These are phyloP conservation scores for Otatea glauca DNA, from an alignment of 176 grass and related monocot species.

Conservation along the genomic window DNA sequence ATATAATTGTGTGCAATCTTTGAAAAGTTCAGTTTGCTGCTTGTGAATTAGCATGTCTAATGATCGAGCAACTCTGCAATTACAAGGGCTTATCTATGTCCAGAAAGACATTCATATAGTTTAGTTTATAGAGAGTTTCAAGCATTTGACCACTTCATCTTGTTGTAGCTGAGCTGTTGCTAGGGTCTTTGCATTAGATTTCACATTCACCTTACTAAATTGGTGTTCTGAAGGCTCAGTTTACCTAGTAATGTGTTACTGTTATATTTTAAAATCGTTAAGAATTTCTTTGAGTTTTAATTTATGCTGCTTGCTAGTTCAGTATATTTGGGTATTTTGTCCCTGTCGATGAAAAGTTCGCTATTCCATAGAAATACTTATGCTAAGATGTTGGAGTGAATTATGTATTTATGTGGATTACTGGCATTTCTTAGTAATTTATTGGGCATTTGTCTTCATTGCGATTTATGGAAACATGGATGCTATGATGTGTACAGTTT, in stretches of 20 bases:
- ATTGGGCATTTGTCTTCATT: neutral
- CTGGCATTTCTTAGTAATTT: neutral
- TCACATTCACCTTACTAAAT: slow-evolving; percentile 13
- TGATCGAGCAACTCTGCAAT: slow-evolving; percentile 13
- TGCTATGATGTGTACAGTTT: neutral
- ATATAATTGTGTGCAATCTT: neutral
- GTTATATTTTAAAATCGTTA: neutral
- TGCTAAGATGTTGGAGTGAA: neutral
- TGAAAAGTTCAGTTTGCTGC: neutral
- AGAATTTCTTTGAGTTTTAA: neutral
- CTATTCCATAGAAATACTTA: slow-evolving; percentile 11
- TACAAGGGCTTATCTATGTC: neutral
- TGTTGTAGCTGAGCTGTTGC: neutral
- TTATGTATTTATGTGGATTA: slow-evolving; percentile 28
- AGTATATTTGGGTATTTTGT: neutral
- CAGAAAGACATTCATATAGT: neutral
- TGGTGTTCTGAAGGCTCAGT: slow-evolving; percentile 2
- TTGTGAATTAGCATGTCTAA: slow-evolving; percentile 16
- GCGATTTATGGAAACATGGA: neutral
- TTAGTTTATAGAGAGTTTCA: neutral
- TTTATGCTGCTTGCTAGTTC: neutral
- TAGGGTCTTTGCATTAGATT: neutral
- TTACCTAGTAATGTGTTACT: neutral
- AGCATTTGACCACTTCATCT: neutral
- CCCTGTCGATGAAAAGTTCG: neutral